Conservation (phyloP, 2,329 filamentous ascomycete species). For the Rhytidhysteron rufulum region DNA sequence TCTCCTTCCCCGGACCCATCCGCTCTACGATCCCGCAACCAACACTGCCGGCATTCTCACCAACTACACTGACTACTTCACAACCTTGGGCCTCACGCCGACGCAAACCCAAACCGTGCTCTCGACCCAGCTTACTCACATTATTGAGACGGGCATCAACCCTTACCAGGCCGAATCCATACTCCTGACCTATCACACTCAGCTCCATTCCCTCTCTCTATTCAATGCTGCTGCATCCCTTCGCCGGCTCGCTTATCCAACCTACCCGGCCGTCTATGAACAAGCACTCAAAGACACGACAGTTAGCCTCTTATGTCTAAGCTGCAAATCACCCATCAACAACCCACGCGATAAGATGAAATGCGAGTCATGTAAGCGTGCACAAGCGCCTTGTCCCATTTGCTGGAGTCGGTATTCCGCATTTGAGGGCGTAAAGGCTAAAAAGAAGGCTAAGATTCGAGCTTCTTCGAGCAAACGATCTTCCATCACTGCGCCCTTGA, state of each 20-base stretch:
- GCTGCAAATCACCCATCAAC: slow-evolving; percentile 55
- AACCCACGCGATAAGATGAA: slow-evolving; percentile 48
- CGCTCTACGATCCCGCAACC: slow-evolving; percentile 23
- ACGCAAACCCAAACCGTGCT: slow-evolving; percentile 40
- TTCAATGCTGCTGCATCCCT: slow-evolving; percentile 54
- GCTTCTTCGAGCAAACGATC: slow-evolving; percentile 22
- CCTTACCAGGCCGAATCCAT: slow-evolving; percentile 54
- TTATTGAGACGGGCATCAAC: slow-evolving; percentile 43
- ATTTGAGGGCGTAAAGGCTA: slow-evolving; percentile 29
- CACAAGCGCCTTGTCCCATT: slow-evolving; percentile 41
- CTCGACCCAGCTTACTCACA: slow-evolving; percentile 35
- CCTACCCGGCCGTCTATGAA: slow-evolving; percentile 55
- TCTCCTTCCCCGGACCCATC: slow-evolving; percentile 41
- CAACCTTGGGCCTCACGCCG: slow-evolving; percentile 32
- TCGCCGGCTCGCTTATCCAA: slow-evolving; percentile 53
- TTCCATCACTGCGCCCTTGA: slow-evolving; percentile 9
- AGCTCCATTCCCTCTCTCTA: slow-evolving; percentile 45
- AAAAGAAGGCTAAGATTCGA: slow-evolving; percentile 25
- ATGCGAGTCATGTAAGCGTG: slow-evolving; percentile 48
- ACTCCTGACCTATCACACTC: slow-evolving; percentile 55
- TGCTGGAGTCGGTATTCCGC: slow-evolving; percentile 44
- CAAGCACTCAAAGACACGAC: slow-evolving; percentile 53
- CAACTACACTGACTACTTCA: slow-evolving; percentile 38
- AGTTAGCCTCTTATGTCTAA: slow-evolving; percentile 53
- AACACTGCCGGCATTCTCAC: slow-evolving; percentile 30